These are phyloP conservation scores for Epichloe typhina DNA, from an alignment of 2,329 filamentous ascomycete species.

Conservation along the genomic window DNA sequence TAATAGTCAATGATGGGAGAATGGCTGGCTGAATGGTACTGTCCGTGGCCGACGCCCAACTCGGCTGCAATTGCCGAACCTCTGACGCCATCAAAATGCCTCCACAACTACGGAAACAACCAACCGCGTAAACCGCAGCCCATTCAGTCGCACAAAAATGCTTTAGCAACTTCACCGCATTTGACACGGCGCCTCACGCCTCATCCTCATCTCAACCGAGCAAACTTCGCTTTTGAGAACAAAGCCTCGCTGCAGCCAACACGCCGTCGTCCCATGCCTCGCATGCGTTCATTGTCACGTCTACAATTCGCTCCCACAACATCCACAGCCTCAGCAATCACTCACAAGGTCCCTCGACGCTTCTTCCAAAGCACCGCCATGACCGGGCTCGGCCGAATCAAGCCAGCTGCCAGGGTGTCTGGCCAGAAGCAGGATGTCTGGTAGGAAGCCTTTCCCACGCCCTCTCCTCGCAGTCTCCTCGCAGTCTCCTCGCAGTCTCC, in stretches of 20 bases:
- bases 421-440: conserved; percentile 40
- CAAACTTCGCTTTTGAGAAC: too few relatives aligned
- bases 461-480: too few relatives aligned
- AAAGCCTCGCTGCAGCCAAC: not conserved
- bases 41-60: not conserved
- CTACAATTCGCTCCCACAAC: not conserved
- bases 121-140: too few relatives aligned
- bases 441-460: conserved; percentile 15
- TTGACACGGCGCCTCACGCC: too few relatives aligned
- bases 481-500: not conserved
- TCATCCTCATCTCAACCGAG: too few relatives aligned
- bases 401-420: conserved; percentile 36
- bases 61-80: not conserved
- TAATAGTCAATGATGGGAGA: too few relatives aligned
- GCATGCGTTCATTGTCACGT: not conserved
- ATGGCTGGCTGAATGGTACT: too few relatives aligned
- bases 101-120: not conserved
- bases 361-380: conserved; percentile 20
- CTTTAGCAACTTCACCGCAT: too few relatives aligned
- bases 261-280: not conserved
- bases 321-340: not conserved
- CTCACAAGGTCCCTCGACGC: not conserved
- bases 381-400: conserved; percentile 31
- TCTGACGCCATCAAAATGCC: not conserved
- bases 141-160: too few relatives aligned